Conservation (phyloP, 2,329 filamentous ascomycete species). For the Penicillium sp. region DNA sequence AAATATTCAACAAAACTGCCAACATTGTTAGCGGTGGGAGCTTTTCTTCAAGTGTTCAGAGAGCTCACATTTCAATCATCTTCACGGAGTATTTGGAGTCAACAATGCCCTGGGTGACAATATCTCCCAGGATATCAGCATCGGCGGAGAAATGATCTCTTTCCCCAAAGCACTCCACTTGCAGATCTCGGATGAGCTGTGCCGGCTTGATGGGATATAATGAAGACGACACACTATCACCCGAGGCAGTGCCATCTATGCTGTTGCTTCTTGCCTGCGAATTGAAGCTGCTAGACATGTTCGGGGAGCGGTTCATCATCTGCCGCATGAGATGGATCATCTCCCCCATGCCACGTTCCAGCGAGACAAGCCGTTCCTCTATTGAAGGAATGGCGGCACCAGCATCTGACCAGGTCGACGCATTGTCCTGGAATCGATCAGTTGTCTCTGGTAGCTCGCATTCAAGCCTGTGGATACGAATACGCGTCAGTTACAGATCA, state of each 20-base stretch:
- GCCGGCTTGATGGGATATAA: slow-evolving; percentile 32
- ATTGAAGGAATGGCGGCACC: slow-evolving; percentile 35
- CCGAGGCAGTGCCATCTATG: slow-evolving; percentile 26
- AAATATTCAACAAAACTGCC: slow-evolving; percentile 36
- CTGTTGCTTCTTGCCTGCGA: slow-evolving; percentile 24
- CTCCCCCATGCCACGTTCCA: slow-evolving; percentile 37
- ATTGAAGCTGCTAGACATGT: slow-evolving; percentile 16
- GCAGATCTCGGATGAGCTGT: slow-evolving; percentile 35
- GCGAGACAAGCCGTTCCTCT: slow-evolving; percentile 35
- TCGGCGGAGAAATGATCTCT: slow-evolving; percentile 26
- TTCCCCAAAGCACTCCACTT: slow-evolving; percentile 34
- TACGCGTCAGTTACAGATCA: slow-evolving; percentile 10
- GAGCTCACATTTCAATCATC: slow-evolving; percentile 33
- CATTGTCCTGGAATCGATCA: slow-evolving; percentile 36
- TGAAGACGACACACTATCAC: slow-evolving; percentile 23
- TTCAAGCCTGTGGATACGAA: slow-evolving; percentile 29
- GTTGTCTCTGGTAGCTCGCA: slow-evolving; percentile 38
- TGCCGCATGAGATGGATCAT: slow-evolving; percentile 38
- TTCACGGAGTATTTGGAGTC: slow-evolving; percentile 35
- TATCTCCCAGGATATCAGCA: slow-evolving; percentile 26
- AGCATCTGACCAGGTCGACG: slow-evolving; percentile 33
- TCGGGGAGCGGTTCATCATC: slow-evolving; percentile 31
- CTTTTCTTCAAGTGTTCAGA: background rate
- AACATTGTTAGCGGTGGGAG: slow-evolving; percentile 6
- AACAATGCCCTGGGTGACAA: slow-evolving; percentile 31